A percentile compares a stretch with the other conserved stretches of the same genome.
Conservation (phyloP, 306 rosid species). For the Quercus wislizeni region DNA sequence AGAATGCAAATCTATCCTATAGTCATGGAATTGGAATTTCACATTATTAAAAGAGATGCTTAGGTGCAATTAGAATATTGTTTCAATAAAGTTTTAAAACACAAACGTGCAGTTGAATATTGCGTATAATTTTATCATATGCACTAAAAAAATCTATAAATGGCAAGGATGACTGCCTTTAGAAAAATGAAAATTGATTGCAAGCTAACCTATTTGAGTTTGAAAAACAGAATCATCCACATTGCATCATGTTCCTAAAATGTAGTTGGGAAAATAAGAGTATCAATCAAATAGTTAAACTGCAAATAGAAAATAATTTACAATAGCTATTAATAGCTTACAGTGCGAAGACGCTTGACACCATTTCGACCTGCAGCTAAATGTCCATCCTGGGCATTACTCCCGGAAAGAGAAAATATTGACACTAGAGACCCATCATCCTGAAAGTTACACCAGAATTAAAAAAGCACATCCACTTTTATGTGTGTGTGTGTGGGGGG, state of each 20-base stretch:
- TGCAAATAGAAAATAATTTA: neutral
- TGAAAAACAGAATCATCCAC: neutral
- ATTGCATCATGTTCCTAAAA: neutral
- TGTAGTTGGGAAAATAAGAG: neutral
- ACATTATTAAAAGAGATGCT: neutral
- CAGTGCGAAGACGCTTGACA: constrained; percentile 88
- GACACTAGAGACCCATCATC: constrained; percentile 93
- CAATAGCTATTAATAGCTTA: constrained; percentile 21
- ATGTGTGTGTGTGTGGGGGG: no score
- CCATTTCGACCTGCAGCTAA: constrained; percentile 94
- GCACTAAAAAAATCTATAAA: neutral
- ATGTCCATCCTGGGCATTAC: constrained; percentile 88
- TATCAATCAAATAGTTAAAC: neutral
- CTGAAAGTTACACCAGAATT: constrained; percentile 35
- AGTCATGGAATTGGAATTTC: neutral
- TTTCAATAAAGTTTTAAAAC: neutral
- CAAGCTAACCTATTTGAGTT: neutral
- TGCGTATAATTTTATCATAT: neutral
- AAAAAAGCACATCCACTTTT: neutral
- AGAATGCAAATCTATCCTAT: neutral
- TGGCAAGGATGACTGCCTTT: neutral
- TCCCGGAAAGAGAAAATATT: constrained; percentile 78
- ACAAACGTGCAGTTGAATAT: neutral
- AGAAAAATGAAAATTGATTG: neutral
- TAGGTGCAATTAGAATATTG: neutral